phyloP scores from a whole-genome alignment of 164 flowering plant species.

The Stephania japonica region DNA sequence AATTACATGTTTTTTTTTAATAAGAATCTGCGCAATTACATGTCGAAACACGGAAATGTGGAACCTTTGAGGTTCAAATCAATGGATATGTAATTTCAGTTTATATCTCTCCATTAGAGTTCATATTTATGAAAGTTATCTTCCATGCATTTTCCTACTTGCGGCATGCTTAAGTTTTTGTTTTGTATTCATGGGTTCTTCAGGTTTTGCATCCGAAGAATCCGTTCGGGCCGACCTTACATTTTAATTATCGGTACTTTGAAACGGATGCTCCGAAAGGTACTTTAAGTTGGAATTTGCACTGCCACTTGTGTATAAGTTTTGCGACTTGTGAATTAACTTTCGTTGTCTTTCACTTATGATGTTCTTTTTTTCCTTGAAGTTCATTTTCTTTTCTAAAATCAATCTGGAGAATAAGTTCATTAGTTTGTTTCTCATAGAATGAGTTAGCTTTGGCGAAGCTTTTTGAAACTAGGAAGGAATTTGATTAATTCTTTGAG shows the following conservation, averaged over 20 bases:
- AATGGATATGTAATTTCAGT: no score
- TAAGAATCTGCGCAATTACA: no score
- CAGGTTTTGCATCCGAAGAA: slow-evolving; percentile 98
- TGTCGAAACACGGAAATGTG: no score
- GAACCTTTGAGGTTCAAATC: no score
- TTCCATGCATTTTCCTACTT: neutral
- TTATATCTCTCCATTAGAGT: neutral
- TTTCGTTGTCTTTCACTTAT: neutral
- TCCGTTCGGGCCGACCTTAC: slow-evolving; percentile 93
- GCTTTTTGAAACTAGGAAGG: no score
- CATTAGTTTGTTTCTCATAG: neutral
- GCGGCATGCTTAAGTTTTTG: neutral
- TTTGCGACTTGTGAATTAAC: neutral
- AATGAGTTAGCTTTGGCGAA: no score
- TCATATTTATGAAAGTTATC: neutral
- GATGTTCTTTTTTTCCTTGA: neutral
- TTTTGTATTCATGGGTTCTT: neutral
- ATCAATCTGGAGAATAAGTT: neutral
- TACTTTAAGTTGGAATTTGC: slow-evolving; percentile 16
- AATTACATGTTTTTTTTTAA: neutral
- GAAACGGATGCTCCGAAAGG: slow-evolving; percentile 98
- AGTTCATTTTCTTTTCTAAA: neutral
- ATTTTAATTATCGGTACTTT: slow-evolving; percentile 94
- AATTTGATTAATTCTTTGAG: no score
- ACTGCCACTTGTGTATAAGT: neutral